These are phyloP conservation scores for Rubia peregrina DNA, from an alignment of 305 asterid genomes.

Conservation along the genomic window DNA sequence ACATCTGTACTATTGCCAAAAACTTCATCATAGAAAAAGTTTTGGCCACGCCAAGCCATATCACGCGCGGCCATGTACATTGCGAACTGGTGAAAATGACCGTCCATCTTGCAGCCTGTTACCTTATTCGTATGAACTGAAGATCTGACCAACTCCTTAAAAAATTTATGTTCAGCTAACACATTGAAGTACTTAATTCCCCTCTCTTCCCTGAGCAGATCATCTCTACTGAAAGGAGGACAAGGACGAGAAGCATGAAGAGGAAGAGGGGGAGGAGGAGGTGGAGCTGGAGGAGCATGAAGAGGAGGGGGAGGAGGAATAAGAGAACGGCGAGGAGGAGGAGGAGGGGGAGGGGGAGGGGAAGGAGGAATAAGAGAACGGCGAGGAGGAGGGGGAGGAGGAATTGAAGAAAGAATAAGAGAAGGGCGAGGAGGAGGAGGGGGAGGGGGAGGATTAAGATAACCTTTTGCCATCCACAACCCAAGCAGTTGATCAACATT, in stretches of 20 bases:
- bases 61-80: background rate
- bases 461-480: slow-evolving; percentile 32
- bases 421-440: too few species aligned
- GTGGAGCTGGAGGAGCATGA: too few species aligned
- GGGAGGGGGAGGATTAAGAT: background rate
- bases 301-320: too few species aligned
- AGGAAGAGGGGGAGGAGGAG: background rate
- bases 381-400: too few species aligned
- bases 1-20: background rate
- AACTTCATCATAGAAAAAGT: background rate
- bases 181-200: background rate
- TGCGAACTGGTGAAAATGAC: slow-evolving; percentile 15
- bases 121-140: background rate
- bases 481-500: slow-evolving; percentile 15
- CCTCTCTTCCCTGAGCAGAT: background rate
- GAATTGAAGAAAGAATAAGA: too few species aligned
- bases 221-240: background rate
- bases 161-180: background rate
- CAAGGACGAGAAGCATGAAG: too few species aligned
- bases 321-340: too few species aligned
- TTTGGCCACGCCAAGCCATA: background rate
- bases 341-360: too few species aligned
- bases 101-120: slow-evolving; percentile 25
- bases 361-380: too few species aligned
- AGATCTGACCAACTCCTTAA: background rate